These are phyloP conservation scores for Chromera velia DNA, from an alignment of 73 alveolate genomes.

Conservation along the genomic window DNA sequence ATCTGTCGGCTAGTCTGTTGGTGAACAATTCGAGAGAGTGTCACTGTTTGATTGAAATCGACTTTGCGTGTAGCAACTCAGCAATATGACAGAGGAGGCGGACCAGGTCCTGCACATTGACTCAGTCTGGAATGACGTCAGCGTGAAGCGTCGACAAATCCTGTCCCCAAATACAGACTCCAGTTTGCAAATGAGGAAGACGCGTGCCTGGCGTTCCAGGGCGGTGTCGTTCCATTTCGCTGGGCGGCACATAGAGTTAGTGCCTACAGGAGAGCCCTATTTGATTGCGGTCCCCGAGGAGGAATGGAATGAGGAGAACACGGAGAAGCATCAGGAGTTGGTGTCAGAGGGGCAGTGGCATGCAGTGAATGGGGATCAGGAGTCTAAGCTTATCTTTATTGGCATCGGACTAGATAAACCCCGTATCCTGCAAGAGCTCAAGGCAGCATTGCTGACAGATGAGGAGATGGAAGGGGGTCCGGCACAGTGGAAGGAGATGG, in stretches of 20 bases:
- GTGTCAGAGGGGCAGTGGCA: too few species aligned
- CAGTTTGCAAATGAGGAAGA: too few species aligned
- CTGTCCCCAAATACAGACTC: too few species aligned
- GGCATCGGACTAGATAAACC: slow-evolving; percentile 2
- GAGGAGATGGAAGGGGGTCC: slow-evolving; percentile 11
- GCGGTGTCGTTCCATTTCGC: not conserved
- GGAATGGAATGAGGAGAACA: not conserved
- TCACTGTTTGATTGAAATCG: too few species aligned
- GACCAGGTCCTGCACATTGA: too few species aligned
- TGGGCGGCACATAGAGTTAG: not conserved
- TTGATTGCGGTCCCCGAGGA: not conserved
- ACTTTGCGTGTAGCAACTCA: too few species aligned
- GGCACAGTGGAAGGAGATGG: slow-evolving; percentile 1
- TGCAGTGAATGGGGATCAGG: slow-evolving; percentile 23
- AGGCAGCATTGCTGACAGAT: slow-evolving; percentile 14
- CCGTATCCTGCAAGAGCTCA: not conserved
- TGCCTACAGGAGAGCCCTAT: not conserved
- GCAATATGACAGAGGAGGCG: too few species aligned
- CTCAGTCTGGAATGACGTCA: too few species aligned
- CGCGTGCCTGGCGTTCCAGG: too few species aligned
- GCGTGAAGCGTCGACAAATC: too few species aligned
- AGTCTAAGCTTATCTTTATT: slow-evolving; percentile 4
- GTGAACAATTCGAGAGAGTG: too few species aligned
- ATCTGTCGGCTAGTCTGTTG: too few species aligned
- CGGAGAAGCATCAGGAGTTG: not conserved